These are phyloP conservation scores for Sporisorium iseilematis-ciliati DNA, from an alignment of 1,284 basidiomycete species.

Conservation along the genomic window DNA sequence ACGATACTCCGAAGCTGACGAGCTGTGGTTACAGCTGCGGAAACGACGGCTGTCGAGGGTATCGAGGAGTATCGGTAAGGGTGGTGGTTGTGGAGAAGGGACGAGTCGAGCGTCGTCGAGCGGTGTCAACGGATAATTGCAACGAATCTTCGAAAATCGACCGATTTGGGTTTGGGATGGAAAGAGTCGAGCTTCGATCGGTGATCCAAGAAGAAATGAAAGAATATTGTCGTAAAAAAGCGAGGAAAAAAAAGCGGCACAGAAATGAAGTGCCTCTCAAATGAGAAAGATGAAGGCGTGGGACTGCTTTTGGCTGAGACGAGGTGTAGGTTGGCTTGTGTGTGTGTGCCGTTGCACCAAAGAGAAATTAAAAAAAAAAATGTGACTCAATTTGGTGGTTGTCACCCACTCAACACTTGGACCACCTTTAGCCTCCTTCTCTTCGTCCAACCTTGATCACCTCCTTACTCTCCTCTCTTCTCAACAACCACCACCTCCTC, in stretches of 20 bases:
- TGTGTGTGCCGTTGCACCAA: conserved; percentile 4
- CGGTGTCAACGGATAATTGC: background rate
- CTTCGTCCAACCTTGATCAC: background rate
- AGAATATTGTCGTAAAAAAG: background rate
- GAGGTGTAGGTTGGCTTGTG: too few species aligned
- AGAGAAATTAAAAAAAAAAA: conserved; percentile 8
- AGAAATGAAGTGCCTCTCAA: background rate
- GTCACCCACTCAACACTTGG: background rate
- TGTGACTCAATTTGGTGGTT: conserved; percentile 13
- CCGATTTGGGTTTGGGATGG: conserved; percentile 9
- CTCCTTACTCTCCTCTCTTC: background rate
- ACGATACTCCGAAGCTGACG: too few species aligned
- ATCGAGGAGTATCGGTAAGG: background rate
- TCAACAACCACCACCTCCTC: background rate
- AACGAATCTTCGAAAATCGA: conserved; percentile 15
- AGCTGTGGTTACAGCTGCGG: background rate
- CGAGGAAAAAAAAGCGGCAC: conserved; percentile 1
- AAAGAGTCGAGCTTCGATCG: conserved; percentile 25
- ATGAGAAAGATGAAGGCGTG: background rate
- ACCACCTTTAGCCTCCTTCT: background rate
- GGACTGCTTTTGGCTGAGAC: background rate
- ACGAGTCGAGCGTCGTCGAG: conserved; percentile 4
- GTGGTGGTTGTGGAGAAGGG: background rate
- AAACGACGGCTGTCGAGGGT: background rate
- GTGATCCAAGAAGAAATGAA: conserved; percentile 32